Evolutionary conservation across 345 rosid species (phyloP), one percentile per base, ranked within the genome.

Genomic region (Eutrema yunnanense): DNA sequence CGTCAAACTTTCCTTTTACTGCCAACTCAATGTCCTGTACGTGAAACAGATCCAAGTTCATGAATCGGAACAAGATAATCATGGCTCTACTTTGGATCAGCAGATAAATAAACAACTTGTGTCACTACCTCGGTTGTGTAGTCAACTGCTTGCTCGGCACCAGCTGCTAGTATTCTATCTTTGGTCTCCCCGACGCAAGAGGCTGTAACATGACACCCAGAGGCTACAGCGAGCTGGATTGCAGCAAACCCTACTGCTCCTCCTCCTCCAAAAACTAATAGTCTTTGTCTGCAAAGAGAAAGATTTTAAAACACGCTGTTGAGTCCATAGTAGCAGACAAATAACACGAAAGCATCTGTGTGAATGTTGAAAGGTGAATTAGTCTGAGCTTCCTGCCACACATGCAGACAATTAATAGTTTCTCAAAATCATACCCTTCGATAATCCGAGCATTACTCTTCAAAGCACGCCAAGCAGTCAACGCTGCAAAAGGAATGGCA

Each of bases 401-500:
- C 47, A 57, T 32, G 19, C 10, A 43, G 40, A 50, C 22, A 36
- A 11, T 42, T 32, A 53, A 36, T 1, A 67, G 8, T 8, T 7
- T 40, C 14, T 33, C 33, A 19, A 19, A 65, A 75, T 4, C 85
- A 58, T 89, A 93, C 98, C 97, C 98, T 77, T 88, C 92, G 54
- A 80, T 70, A 67, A 91, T 85, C 82, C 98, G 84, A 57, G 98
- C 98, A 67, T 95, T 88, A 69, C 89, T 80, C 80, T 85, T 89
- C 67, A 94, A 79, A 78, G 90, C 98, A 61, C 97, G 88, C 98
- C 98, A 94, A 65, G 98, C 97, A 60, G 98, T 94, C 75, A 94
- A 79, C 3, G 98, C 92, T 52, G 98, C 97, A 81, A 94, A 94
- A 73, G 97, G 97, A 74, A 94, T 88, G 27, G 87, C 92, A 66